phyloP scores from a whole-genome alignment of 139 green algal genomes.

The Micractinium conductrix region DNA sequence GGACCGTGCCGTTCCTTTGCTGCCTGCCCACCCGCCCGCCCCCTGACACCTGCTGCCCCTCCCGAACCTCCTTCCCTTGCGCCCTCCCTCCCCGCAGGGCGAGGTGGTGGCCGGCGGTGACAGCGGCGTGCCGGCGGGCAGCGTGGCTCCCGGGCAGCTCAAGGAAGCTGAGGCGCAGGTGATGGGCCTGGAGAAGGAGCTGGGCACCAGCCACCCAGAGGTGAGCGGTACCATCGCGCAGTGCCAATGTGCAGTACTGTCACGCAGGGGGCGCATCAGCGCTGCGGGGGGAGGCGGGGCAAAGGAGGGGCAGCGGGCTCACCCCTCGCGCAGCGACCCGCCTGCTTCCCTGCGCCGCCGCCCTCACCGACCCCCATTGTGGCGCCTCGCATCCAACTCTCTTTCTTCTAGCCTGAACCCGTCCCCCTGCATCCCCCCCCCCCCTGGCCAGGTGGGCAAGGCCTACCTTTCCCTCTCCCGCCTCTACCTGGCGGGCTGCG shows the following conservation, averaged over 20 bases:
- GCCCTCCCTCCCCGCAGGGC: not conserved
- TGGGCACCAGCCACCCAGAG: constrained; percentile 44
- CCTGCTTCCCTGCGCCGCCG: too few species aligned
- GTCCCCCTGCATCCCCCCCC: not conserved
- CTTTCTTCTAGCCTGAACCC: not conserved
- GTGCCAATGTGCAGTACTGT: not conserved
- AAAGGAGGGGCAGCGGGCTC: too few species aligned
- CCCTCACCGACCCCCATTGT: too few species aligned
- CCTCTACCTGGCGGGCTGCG: constrained; percentile 34
- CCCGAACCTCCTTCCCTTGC: not conserved
- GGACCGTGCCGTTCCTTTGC: too few species aligned
- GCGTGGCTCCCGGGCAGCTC: constrained; percentile 4
- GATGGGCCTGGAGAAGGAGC: constrained; percentile 39
- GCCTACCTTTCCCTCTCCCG: constrained; percentile 32
- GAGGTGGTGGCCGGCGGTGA: not conserved
- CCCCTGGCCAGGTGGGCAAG: constrained; percentile 47
- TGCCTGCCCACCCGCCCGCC: too few species aligned
- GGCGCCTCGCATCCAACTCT: too few species aligned
- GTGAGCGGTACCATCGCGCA: not conserved
- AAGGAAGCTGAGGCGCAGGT: constrained; percentile 38
- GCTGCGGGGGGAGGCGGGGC: too few species aligned
- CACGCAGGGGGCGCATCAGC: too few species aligned
- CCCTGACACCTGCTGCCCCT: not conserved
- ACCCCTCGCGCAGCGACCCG: too few species aligned
- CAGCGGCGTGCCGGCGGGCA: not conserved